phyloP scores from a whole-genome alignment of 257 asterid genomes.

The Plantago elongata region DNA sequence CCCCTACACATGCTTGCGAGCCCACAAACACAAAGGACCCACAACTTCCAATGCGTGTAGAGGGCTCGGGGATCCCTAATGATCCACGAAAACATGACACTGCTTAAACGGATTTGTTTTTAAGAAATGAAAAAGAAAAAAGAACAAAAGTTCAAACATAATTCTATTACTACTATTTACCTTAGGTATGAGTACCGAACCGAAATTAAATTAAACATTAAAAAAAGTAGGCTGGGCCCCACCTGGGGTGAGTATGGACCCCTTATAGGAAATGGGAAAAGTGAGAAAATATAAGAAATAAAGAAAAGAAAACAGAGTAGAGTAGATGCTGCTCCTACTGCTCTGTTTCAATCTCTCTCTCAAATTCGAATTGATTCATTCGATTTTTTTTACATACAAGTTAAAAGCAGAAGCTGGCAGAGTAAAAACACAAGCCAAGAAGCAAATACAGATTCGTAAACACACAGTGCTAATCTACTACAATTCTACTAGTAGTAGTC shows the following conservation, averaged over 20 bases:
- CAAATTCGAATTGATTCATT: slow-evolving; percentile 2
- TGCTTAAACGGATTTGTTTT: too few species aligned
- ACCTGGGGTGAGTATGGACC: slow-evolving; percentile 22
- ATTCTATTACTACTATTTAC: too few species aligned
- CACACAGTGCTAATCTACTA: background rate
- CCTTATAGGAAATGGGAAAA: slow-evolving; percentile 24
- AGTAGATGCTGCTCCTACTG: background rate
- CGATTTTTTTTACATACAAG: slow-evolving; percentile 11
- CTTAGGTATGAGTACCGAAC: background rate
- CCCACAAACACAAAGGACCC: too few species aligned
- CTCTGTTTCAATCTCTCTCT: too few species aligned
- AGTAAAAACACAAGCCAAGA: background rate
- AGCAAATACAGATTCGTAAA: too few species aligned
- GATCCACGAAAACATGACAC: too few species aligned
- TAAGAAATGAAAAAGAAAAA: too few species aligned
- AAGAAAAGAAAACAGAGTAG: slow-evolving; percentile 16
- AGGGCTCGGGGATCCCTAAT: too few species aligned
- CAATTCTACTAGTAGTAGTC: background rate
- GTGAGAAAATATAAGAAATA: too few species aligned
- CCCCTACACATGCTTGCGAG: too few species aligned
- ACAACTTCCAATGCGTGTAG: too few species aligned
- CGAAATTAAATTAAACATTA: slow-evolving; percentile 18
- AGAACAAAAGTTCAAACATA: too few species aligned
- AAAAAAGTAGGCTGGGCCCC: slow-evolving; percentile 18
- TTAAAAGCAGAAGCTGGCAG: slow-evolving; percentile 17